Evolutionary conservation across 2,329 filamentous ascomycete species (phyloP), one percentile per base, ranked within the genome.

Genomic region (Fusarium sterilihyphosum): DNA sequence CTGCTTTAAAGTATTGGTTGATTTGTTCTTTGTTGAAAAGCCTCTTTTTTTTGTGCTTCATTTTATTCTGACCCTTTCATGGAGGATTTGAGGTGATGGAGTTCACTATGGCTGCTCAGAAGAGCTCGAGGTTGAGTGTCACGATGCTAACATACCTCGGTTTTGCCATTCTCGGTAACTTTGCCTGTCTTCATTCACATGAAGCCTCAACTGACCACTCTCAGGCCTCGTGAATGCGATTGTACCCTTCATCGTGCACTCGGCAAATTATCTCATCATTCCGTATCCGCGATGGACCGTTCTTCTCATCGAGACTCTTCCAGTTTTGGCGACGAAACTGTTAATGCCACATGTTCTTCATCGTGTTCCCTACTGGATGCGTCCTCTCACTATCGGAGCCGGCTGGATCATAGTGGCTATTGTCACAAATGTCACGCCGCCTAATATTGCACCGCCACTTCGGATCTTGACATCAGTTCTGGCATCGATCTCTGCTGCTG

Each of bases 221-320:
- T 7, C 57, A 83, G 82, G 80, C 56, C 69, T 83, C 61, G 73
- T 74, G 58, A 82, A 80, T 57, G 76, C 73, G 14, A 50, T 81
- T 41, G 73, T 83, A 8, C 77, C 81, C 0, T 79, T 76, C 57
- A 76, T 82, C 49, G 77, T 81, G 41, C 78, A 80, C 63, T 78
- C 80, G 11, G 76, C 79, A 58, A 81, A 81, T 64, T 83, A 83
- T 50, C 80, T 83, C 70, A 80, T 82, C 54, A 77, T 83, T 54
- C 81, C 81, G 0, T 83, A 80, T 50, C 77, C 81, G 3, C 77
- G 79, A 40, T 78, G 79, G 57, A 57, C 77, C 52, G 80, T 83
- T 56, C 43, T 81, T 38, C 67, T 83, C 47, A 77, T 83, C 35
- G 79, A 83, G 54, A 71, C 77, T 8, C 46, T 82, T 3, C 81